Base-by-base conservation (phyloP, 306 rosid genomes). In the Prosopis cineraria region DNA sequence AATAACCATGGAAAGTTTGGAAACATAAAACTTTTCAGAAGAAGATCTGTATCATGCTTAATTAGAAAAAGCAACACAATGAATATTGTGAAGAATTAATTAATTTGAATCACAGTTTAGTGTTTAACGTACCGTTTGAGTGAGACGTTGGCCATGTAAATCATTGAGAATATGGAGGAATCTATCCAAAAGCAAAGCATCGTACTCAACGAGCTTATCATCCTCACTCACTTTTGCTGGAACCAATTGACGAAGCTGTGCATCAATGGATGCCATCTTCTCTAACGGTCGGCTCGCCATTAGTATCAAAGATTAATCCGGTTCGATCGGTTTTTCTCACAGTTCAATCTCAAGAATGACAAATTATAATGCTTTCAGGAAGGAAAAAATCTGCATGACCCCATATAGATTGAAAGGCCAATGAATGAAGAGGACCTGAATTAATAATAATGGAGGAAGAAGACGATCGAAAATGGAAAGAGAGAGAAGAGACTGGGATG, bases 111-210 rank as follows among this genome's bases (percentile, higher is more conserved):
- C n/a, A n/a, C n/a, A n/a, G n/a, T n/a, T n/a, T n/a, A n/a, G n/a
- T n/a, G n/a, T n/a, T n/a, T n/a, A n/a, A n/a, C n/a, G n/a, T n/a
- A 93, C 98, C 36, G 96, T 93, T 88, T 88, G 93, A 78, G 79
- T 89, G 73, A 93, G 90, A 85, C 91, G 78, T 85, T 96, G 50
- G 44, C 98, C 98, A 52, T 93, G 98, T 55, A 93, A 85, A 70
- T 93, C 98, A 52, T 93, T 92, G 37, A 93, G 98, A 77, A 93
- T 91, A 41, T 88, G 94, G 55, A 93, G 89, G 71, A 93, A 93
- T 65, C 96, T 96, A 89, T 93, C 96, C 83, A 93, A 37, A 62
- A 93, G 91, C 69, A 93, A 67, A 71, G 98, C 98, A 74, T 93
- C 97, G 74, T 93, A 93, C 87, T 93, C 96, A 37, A 93, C 81